phyloP scores from a whole-genome alignment of 805 yeast species.

The Zygosaccharomyces pseudorouxii region DNA sequence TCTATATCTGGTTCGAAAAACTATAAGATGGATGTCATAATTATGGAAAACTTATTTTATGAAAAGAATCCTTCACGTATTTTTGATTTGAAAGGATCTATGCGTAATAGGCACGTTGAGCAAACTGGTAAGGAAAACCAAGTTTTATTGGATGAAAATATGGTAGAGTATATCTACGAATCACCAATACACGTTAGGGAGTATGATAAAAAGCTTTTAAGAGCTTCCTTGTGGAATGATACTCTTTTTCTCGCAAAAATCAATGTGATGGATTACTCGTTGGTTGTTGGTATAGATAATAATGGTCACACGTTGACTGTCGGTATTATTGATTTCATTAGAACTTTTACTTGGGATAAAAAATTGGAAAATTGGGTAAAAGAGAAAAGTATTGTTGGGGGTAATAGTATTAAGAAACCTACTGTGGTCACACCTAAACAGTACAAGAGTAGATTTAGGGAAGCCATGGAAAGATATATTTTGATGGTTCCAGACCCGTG shows the following conservation, averaged over 20 bases:
- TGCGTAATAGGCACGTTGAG: slow-evolving; percentile 94
- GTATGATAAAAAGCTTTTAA: slow-evolving; percentile 75
- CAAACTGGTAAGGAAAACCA: slow-evolving; percentile 95
- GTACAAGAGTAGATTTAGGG: slow-evolving; percentile 88
- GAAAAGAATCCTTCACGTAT: slow-evolving; percentile 76
- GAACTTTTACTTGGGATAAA: slow-evolving; percentile 98
- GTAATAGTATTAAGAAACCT: slow-evolving; percentile 82
- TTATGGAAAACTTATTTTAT: slow-evolving; percentile 93
- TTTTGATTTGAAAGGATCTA: slow-evolving; percentile 94
- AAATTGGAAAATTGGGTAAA: slow-evolving; percentile 98
- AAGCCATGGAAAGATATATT: slow-evolving; percentile 95
- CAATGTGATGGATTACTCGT: slow-evolving; percentile 98
- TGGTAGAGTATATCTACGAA: slow-evolving; percentile 97
- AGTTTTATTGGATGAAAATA: slow-evolving; percentile 90
- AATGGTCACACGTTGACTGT: slow-evolving; percentile 69
- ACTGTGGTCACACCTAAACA: slow-evolving; percentile 97
- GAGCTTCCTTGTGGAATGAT: slow-evolving; percentile 93
- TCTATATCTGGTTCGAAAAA: slow-evolving; percentile 63
- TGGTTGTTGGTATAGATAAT: slow-evolving; percentile 85
- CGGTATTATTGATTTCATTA: slow-evolving; percentile 88
- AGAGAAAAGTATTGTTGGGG: slow-evolving; percentile 82
- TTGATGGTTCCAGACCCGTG: slow-evolving; percentile 84
- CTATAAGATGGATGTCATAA: slow-evolving; percentile 82
- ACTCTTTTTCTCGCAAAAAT: slow-evolving; percentile 89
- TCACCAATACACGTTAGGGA: slow-evolving; percentile 92